Conservation (phyloP, 2,329 filamentous ascomycete genomes). For the Colletotrichum cereale region DNA sequence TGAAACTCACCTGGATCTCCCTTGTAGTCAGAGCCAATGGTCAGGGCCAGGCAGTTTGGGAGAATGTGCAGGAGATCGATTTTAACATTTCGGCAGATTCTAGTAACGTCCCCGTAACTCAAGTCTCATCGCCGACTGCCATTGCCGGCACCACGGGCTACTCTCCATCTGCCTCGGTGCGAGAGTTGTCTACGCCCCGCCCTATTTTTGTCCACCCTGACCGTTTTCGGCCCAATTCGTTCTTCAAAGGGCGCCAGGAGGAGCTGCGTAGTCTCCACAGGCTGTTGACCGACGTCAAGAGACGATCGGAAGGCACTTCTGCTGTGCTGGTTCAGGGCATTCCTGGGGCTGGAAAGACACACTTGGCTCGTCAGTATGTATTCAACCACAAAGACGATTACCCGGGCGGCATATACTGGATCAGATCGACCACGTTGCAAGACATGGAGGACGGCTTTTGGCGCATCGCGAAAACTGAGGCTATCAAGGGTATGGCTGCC, state of each 20-base stretch:
- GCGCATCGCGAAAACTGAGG: constrained; percentile 72
- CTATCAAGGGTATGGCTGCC: constrained; percentile 58
- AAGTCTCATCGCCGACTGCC: background rate
- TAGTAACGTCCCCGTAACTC: background rate
- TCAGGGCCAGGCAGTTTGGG: no score
- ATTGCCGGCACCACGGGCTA: background rate
- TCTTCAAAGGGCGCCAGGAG: constrained; percentile 71
- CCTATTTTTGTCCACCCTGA: constrained; percentile 62
- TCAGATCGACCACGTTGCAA: constrained; percentile 70
- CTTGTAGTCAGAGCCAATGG: no score
- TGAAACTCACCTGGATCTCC: no score
- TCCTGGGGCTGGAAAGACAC: constrained; percentile 77
- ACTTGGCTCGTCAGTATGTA: constrained; percentile 76
- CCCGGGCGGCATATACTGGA: constrained; percentile 77
- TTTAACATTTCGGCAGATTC: background rate
- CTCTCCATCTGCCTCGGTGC: background rate
- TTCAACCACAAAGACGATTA: constrained; percentile 70
- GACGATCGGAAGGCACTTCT: constrained; percentile 68
- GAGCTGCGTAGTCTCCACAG: constrained; percentile 70
- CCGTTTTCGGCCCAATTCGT: constrained; percentile 71
- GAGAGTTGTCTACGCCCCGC: background rate
- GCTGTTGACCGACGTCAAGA: constrained; percentile 69
- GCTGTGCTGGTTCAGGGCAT: constrained; percentile 74
- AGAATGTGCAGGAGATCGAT: background rate
- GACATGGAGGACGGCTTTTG: constrained; percentile 73